A percentile compares a stretch with the other conserved stretches of the same genome.
phyloP scores from a whole-genome alignment of 1,284 basidiomycete species.

The Cutaneotrichosporon daszewskae region DNA sequence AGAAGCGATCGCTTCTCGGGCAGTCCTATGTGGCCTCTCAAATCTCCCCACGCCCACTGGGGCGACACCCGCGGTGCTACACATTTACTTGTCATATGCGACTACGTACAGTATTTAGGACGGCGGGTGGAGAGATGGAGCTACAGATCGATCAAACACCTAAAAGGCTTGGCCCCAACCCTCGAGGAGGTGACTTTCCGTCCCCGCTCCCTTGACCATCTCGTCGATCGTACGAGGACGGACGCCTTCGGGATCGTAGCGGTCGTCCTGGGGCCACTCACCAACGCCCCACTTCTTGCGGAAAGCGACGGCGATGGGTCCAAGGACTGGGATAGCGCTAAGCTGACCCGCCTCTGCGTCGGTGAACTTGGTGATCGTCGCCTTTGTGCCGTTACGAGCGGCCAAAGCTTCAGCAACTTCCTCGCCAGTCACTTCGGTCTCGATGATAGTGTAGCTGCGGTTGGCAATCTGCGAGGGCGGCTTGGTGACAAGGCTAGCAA shows the following conservation, averaged over 20 bases:
- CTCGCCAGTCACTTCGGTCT: slow-evolving; percentile 5
- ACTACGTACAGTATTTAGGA: no score
- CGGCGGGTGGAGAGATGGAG: no score
- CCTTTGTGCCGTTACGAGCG: neutral
- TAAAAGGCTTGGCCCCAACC: no score
- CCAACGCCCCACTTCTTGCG: slow-evolving; percentile 67
- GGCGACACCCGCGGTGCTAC: no score
- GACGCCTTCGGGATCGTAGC: slow-evolving; percentile 54
- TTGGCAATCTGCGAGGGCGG: neutral
- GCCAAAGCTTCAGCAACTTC: slow-evolving; percentile 6
- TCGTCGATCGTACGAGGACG: neutral
- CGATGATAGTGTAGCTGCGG: slow-evolving; percentile 3
- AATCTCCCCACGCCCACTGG: no score
- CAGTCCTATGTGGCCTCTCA: no score
- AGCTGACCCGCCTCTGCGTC: slow-evolving; percentile 4
- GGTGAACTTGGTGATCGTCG: neutral
- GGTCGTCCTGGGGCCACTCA: slow-evolving; percentile 72
- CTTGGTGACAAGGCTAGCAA: slow-evolving; percentile 4
- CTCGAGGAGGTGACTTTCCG: no score
- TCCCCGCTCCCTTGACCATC: no score
- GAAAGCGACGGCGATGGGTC: slow-evolving; percentile 68
- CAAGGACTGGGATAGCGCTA: slow-evolving; percentile 30
- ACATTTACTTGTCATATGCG: no score
- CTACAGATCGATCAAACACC: no score
- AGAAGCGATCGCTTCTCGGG: no score